These are phyloP conservation scores for Oryza nivara DNA, from an alignment of 176 grass and related monocot species.

Conservation along the genomic window DNA sequence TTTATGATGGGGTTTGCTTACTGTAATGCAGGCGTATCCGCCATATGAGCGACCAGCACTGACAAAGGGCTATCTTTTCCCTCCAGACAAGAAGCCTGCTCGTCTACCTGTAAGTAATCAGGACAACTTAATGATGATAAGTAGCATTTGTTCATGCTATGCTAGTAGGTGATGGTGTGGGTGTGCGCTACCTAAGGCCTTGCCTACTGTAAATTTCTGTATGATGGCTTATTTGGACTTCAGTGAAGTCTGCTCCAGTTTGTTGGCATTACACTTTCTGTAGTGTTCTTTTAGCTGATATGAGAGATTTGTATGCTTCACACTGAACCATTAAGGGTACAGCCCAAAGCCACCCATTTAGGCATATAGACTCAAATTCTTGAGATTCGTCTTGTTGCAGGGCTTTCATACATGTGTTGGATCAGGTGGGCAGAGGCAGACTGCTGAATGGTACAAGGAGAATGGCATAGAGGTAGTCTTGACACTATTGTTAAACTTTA, in stretches of 20 bases:
- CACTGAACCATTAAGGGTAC: not conserved
- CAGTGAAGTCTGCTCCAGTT: not conserved
- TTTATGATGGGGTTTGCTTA: slow-evolving; percentile 30
- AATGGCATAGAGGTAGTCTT: slow-evolving; percentile 83
- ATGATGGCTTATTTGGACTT: not conserved
- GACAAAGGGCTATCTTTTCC: slow-evolving; percentile 94
- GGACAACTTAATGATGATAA: not conserved
- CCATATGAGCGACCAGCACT: slow-evolving; percentile 91
- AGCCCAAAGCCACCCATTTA: not conserved
- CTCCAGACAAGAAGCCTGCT: slow-evolving; percentile 89
- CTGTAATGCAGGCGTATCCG: slow-evolving; percentile 58
- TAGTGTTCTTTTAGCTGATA: not conserved
- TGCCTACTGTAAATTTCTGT: not conserved
- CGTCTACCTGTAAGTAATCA: slow-evolving; percentile 73
- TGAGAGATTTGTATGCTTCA: not conserved
- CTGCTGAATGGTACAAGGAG: slow-evolving; percentile 84
- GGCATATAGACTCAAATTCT: not conserved
- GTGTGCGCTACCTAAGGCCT: not conserved
- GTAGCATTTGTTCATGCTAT: not conserved
- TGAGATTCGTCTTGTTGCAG: slow-evolving; percentile 47
- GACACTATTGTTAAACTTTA: not conserved
- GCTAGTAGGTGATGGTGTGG: not conserved
- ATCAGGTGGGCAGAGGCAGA: slow-evolving; percentile 80
- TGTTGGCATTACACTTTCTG: not conserved
- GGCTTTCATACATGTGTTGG: slow-evolving; percentile 97